Evolutionary conservation across 108 stramenopile species (phyloP), one percentile per base, ranked within the genome.

Genomic region (Stephanodiscus triporus): DNA sequence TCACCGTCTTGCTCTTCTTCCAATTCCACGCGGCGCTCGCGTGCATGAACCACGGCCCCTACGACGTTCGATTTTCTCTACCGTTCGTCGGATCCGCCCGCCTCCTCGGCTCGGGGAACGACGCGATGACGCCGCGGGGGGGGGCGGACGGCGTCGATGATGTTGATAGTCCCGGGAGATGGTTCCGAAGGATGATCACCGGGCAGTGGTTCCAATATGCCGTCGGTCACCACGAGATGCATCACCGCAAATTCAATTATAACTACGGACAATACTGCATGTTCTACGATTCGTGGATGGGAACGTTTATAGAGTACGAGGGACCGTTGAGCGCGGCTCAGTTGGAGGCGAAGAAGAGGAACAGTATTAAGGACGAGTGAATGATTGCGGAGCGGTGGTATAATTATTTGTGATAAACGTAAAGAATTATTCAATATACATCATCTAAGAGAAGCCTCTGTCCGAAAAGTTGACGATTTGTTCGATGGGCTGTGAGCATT

Each of bases 191-290:
- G 26, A n/a, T 79, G 14, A 30, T 55, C 29, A 68, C 78, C 14
- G 63, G 91, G 78, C 70, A 54, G 86, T 75, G 82, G 80, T 70
- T 83, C 60, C 59, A 71, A 7, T 94, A 91, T 49, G 55, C 83
- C 42, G 94, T 95, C 24, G 88, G 81, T 8, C 84, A 91, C 57
- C 97, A 97, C 78, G 97, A 97, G 75, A 90, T 96, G 86, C 97
- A 97, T 80, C 97, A 97, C 76, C 88, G 97, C 61, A 92, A 89
- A 60, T 96, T 96, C 54, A 92, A 94, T 62, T 86, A 80, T 68
- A 97, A 97, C 67, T 95, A 95, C 67, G 94, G 91, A 8, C 97
- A 97, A 64, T 96, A 97, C 70, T 93, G 81, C 63, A 91, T 97
- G 93, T 73, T 88, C 62, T 96, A 96, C 80, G 97, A 97, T 68